Percentiles rank a stretch among this genome's conserved stretches.
Conservation (phyloP, 2,329 filamentous ascomycete species). For the Cercospora zeina region DNA sequence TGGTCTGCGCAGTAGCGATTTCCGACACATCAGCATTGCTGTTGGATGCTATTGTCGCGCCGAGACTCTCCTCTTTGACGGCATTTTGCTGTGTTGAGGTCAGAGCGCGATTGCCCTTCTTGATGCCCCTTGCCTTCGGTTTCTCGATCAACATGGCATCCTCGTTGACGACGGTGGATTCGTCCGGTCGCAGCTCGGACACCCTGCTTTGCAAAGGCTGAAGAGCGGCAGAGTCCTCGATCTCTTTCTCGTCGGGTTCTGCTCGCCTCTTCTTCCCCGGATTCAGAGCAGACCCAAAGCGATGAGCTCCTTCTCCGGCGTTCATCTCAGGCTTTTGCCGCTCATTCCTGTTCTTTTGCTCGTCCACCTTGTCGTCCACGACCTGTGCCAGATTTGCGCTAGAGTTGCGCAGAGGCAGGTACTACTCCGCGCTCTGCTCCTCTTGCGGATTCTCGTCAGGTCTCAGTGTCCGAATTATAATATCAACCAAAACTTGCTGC, state of each 20-base stretch:
- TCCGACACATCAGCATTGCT: background rate
- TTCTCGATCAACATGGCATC: background rate
- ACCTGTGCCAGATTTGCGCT: background rate
- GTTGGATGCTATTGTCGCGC: background rate
- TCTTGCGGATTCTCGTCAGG: constrained; percentile 20
- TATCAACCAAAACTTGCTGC: constrained; percentile 37
- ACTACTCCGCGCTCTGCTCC: constrained; percentile 19
- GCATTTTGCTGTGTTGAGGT: background rate
- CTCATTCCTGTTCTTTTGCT: background rate
- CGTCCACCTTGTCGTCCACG: background rate
- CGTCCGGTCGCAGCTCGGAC: background rate
- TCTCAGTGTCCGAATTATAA: constrained; percentile 26
- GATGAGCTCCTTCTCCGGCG: background rate
- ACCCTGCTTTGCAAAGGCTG: no score
- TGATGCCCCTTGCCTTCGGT: background rate
- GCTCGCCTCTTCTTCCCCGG: background rate
- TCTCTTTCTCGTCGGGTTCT: background rate
- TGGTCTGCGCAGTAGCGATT: background rate
- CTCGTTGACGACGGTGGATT: background rate
- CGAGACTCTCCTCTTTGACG: background rate
- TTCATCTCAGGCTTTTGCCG: background rate
- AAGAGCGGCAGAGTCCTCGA: background rate
- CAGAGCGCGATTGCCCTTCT: background rate
- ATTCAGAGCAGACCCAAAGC: background rate
- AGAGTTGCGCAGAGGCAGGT: constrained; percentile 15